Conservation (phyloP, 306 rosid species). For the Gastrolobium bilobum region DNA sequence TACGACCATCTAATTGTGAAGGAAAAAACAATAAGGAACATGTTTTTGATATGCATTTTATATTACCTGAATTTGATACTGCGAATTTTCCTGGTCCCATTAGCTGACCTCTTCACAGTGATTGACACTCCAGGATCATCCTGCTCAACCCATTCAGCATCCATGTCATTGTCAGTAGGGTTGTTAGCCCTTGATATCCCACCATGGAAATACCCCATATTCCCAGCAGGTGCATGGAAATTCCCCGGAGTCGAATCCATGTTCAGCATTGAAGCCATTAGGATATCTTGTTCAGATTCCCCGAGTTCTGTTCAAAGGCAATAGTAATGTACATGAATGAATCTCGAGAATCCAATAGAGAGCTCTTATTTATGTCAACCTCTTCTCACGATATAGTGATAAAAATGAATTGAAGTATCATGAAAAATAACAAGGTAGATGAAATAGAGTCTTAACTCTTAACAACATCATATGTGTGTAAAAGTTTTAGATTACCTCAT, state of each 20-base stretch:
- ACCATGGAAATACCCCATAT: no score
- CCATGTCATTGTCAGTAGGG: constrained; percentile 78
- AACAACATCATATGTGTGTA: constrained; percentile 3
- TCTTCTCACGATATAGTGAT: no score
- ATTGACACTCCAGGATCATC: constrained; percentile 92
- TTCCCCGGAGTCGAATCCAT: constrained; percentile 61
- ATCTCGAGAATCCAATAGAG: no score
- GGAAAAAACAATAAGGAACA: constrained; percentile 1
- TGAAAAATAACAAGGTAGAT: constrained; percentile 1
- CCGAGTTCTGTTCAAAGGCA: no score
- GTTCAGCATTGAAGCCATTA: constrained; percentile 56
- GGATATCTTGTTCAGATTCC: constrained; percentile 74
- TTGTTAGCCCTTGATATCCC: constrained; percentile 86
- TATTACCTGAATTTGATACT: constrained; percentile 92
- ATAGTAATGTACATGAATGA: no score
- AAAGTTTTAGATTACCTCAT: constrained; percentile 67
- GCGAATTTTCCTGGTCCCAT: constrained; percentile 86
- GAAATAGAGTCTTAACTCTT: neutral
- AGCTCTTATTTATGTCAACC: no score
- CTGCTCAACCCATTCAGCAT: constrained; percentile 87
- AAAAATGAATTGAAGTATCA: no score
- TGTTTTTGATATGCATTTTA: constrained; percentile 4
- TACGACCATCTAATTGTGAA: no score
- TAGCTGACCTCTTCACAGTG: constrained; percentile 78
- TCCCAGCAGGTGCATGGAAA: no score